phyloP scores from a whole-genome alignment of 1,284 basidiomycete genomes.

The Sparassis latifolia region DNA sequence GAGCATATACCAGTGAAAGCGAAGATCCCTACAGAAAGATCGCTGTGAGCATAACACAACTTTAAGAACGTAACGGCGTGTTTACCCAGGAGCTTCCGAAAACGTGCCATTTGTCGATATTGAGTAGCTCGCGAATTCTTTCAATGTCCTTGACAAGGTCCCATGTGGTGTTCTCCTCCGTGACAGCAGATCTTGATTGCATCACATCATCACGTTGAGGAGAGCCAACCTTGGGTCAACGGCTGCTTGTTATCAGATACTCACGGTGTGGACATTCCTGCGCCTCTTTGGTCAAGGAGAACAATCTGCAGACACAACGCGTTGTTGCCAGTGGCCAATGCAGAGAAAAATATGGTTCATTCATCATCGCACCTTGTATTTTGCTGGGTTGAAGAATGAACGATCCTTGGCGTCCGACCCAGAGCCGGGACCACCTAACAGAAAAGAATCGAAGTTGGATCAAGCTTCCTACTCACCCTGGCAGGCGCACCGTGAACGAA shows the following conservation, averaged over 20 bases:
- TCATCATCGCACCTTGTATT: constrained; percentile 55
- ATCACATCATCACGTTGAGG: too few species aligned
- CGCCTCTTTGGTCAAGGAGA: constrained; percentile 76
- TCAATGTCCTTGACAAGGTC: constrained; percentile 91
- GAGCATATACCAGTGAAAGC: constrained; percentile 82
- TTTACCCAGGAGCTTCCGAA: constrained; percentile 88
- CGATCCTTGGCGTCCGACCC: constrained; percentile 63
- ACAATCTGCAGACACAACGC: constrained; percentile 44
- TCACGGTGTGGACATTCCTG: constrained; percentile 82
- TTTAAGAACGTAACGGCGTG: not conserved
- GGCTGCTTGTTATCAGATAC: constrained; percentile 15
- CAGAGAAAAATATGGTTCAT: too few species aligned
- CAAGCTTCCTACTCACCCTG: too few species aligned
- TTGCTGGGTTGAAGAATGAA: constrained; percentile 75
- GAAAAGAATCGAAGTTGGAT: not conserved
- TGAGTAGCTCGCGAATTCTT: constrained; percentile 66
- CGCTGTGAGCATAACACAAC: not conserved
- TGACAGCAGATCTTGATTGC: constrained; percentile 51
- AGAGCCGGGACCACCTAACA: constrained; percentile 67
- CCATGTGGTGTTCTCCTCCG: constrained; percentile 92
- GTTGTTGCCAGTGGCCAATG: too few species aligned
- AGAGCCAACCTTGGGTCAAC: too few species aligned
- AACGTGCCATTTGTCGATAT: constrained; percentile 79
- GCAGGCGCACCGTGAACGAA: constrained; percentile 65
- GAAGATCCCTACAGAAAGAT: constrained; percentile 69